These are phyloP conservation scores for Tylopilus sp. DNA, from an alignment of 1,284 basidiomycete genomes.

Conservation along the genomic window DNA sequence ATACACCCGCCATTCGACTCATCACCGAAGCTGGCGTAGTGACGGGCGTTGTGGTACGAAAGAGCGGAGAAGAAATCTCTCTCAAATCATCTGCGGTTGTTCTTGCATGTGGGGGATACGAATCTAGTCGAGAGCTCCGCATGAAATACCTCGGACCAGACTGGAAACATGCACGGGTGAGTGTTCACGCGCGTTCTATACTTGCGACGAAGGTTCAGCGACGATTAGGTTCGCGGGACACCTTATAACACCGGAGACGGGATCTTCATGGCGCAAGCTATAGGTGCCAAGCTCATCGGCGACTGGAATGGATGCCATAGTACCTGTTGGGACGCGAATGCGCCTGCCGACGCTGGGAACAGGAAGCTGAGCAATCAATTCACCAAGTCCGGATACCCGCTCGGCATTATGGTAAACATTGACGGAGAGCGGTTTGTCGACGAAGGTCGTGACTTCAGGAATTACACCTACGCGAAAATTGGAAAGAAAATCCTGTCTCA, in stretches of 20 bases:
- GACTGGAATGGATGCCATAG: slow-evolving; percentile 68
- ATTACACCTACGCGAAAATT: slow-evolving; percentile 70
- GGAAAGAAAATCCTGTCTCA: slow-evolving; percentile 58
- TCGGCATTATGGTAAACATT: slow-evolving; percentile 65
- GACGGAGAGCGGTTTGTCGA: slow-evolving; percentile 62
- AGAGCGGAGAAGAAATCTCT: slow-evolving; percentile 35
- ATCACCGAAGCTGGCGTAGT: slow-evolving; percentile 41
- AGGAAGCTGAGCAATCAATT: slow-evolving; percentile 63
- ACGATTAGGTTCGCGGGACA: slow-evolving; percentile 60
- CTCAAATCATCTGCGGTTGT: slow-evolving; percentile 49
- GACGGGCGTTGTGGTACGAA: slow-evolving; percentile 46
- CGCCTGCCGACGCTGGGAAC: slow-evolving; percentile 49
- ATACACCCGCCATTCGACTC: slow-evolving; percentile 48
- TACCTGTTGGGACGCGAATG: slow-evolving; percentile 70
- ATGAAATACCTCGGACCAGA: slow-evolving; percentile 51
- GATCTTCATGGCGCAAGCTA: slow-evolving; percentile 47
- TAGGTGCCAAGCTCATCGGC: slow-evolving; percentile 56
- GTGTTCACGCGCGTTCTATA: slow-evolving; percentile 5
- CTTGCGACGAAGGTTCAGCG: slow-evolving; percentile 6
- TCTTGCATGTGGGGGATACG: slow-evolving; percentile 65
- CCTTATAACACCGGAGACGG: slow-evolving; percentile 69
- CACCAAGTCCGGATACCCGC: slow-evolving; percentile 70
- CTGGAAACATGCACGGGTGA: slow-evolving; percentile 58
- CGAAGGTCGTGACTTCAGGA: slow-evolving; percentile 68
- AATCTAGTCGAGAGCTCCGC: slow-evolving; percentile 53